Evolutionary conservation across 805 yeast species (phyloP).

Genomic region (Candida loeiensis): DNA sequence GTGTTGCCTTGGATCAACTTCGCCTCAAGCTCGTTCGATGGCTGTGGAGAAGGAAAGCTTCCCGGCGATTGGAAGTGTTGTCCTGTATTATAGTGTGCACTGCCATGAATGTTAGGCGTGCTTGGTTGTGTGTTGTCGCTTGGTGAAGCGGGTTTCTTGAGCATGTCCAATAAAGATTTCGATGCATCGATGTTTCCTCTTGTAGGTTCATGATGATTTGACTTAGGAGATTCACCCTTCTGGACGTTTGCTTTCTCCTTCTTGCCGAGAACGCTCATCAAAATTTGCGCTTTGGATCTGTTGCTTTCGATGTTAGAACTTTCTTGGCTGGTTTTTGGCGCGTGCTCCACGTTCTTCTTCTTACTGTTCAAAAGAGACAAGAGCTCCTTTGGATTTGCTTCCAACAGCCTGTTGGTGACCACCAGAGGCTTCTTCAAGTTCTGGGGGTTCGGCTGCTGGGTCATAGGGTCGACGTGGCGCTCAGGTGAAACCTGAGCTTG

Average conservation of each 20-base stretch:
- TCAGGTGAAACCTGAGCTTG: conserved; percentile 3
- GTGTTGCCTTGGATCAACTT: conserved; percentile 13
- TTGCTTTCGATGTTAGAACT: conserved; percentile 20
- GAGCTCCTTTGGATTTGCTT: conserved; percentile 39
- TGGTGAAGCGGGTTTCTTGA: conserved; percentile 3
- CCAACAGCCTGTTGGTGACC: conserved; percentile 25
- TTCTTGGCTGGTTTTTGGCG: conserved; percentile 10
- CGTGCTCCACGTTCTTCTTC: conserved; percentile 4
- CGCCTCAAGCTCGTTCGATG: conserved; percentile 27
- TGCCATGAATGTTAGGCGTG: conserved; percentile 1
- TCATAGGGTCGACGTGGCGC: conserved; percentile 8
- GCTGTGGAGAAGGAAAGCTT: conserved; percentile 10
- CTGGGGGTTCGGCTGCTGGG: conserved; percentile 33
- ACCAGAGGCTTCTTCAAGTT: conserved; percentile 32
- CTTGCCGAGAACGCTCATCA: conserved; percentile 27
- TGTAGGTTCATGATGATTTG: background rate
- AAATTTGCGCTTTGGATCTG: conserved; percentile 29
- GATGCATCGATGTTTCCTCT: conserved; percentile 3
- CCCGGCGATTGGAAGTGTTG: background rate
- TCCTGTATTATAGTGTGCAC: background rate
- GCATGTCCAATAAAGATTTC: conserved; percentile 7
- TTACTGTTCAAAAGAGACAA: conserved; percentile 39
- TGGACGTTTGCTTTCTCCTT: conserved; percentile 9
- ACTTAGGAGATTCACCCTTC: background rate
- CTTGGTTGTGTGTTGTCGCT: background rate